Evolutionary conservation across 2,329 filamentous ascomycete genomes (phyloP).

Genomic region (Chaetomium sp.): DNA sequence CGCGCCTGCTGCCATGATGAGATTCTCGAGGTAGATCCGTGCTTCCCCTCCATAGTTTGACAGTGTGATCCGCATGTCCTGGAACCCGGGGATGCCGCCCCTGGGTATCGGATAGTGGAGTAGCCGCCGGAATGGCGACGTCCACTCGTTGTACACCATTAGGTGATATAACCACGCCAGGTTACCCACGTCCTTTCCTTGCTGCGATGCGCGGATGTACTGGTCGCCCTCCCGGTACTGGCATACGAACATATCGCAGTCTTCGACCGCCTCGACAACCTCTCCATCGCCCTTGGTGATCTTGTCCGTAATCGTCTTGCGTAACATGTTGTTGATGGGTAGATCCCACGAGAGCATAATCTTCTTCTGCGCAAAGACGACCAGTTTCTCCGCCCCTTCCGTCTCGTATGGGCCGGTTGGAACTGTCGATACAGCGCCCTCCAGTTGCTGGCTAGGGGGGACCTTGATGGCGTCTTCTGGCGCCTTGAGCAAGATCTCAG

Average conservation of each 20-base stretch:
- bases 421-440: conserved; percentile 63
- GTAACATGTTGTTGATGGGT: conserved; percentile 66
- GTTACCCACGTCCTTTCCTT: conserved; percentile 84
- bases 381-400: conserved; percentile 53
- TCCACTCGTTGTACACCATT: conserved; percentile 87
- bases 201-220: conserved; percentile 75
- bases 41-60: conserved; percentile 98
- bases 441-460: conserved; percentile 61
- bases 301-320: conserved; percentile 68
- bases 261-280: conserved; percentile 64
- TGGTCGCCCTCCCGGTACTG: conserved; percentile 80
- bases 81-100: conserved; percentile 77
- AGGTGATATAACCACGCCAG: conserved; percentile 92
- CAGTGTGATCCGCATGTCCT: conserved; percentile 76
- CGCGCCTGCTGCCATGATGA: conserved; percentile 80
- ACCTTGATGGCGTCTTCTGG: conserved; percentile 60
- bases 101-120: conserved; percentile 87
- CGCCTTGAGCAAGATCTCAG: conserved; percentile 71
- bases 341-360: conserved; percentile 79
- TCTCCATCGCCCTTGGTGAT: conserved; percentile 71
- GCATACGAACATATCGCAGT: conserved; percentile 83
- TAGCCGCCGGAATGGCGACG: conserved; percentile 76
- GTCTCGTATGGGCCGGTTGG: conserved; percentile 49
- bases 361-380: conserved; percentile 76
- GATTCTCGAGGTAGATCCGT: conserved; percentile 87